Percentiles rank a stretch among this genome's conserved stretches.
phyloP scores from a whole-genome alignment of 148 eudicot genomes.

The Rhododendron simsii region DNA sequence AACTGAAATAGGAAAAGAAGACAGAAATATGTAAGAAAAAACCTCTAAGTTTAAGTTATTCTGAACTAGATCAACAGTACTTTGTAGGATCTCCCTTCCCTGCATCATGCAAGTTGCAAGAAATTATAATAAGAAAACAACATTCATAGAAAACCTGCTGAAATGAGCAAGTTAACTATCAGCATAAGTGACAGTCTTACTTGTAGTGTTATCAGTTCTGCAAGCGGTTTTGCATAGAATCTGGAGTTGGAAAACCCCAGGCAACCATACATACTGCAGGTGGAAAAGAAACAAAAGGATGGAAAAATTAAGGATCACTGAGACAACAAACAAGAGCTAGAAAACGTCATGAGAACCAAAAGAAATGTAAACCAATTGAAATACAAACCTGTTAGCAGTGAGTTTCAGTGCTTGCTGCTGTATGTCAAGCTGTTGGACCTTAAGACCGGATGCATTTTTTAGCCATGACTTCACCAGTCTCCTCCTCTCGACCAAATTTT shows the following conservation, averaged over 20 bases:
- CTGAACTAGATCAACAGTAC: slow-evolving; percentile 94
- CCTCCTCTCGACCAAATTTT: slow-evolving; percentile 85
- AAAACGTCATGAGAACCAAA: neutral
- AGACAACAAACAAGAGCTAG: slow-evolving; percentile 1
- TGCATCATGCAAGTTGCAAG: slow-evolving; percentile 24
- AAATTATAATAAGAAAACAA: neutral
- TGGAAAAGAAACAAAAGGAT: slow-evolving; percentile 5
- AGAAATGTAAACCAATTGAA: slow-evolving; percentile 7
- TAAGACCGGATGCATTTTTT: slow-evolving; percentile 72
- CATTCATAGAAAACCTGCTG: slow-evolving; percentile 2
- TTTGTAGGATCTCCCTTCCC: slow-evolving; percentile 98
- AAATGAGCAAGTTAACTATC: neutral
- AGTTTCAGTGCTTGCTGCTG: slow-evolving; percentile 98
- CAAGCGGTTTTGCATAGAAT: slow-evolving; percentile 96
- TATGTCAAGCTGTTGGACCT: slow-evolving; percentile 81
- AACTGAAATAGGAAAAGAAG: neutral
- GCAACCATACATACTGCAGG: slow-evolving; percentile 97
- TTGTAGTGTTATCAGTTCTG: slow-evolving; percentile 85
- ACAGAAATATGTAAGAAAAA: slow-evolving; percentile 4
- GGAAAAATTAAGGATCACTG: neutral
- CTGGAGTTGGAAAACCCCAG: slow-evolving; percentile 94
- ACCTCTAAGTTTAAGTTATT: slow-evolving; percentile 87
- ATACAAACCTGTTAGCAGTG: slow-evolving; percentile 81
- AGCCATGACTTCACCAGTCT: slow-evolving; percentile 70
- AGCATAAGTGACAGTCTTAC: slow-evolving; percentile 27